These are phyloP conservation scores for Fusarium albidum DNA, from an alignment of 2,329 filamentous ascomycete species.

Conservation along the genomic window DNA sequence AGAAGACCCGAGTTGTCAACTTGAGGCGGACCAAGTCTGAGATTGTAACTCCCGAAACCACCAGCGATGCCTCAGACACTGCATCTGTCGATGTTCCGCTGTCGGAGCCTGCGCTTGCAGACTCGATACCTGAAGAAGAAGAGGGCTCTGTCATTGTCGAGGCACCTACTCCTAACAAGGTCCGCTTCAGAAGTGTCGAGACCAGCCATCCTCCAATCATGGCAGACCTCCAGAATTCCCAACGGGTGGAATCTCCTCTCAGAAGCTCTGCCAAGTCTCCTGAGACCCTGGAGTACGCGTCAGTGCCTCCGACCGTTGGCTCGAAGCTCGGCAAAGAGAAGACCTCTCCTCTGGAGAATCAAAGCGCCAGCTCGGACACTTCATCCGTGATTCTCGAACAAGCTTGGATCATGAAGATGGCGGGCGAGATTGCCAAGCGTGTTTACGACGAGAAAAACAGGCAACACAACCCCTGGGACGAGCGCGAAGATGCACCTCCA, in stretches of 20 bases:
- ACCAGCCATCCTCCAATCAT: slow-evolving; percentile 35
- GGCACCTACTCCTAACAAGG: slow-evolving; percentile 46
- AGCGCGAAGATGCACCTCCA: slow-evolving; percentile 65
- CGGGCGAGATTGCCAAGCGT: slow-evolving; percentile 85
- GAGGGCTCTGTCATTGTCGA: slow-evolving; percentile 51
- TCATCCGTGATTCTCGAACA: slow-evolving; percentile 75
- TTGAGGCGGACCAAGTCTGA: slow-evolving; percentile 70
- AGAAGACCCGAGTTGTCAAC: slow-evolving; percentile 86
- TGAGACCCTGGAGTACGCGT: slow-evolving; percentile 25
- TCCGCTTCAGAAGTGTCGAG: slow-evolving; percentile 49
- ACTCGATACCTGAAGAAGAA: slow-evolving; percentile 67
- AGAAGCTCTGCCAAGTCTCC: slow-evolving; percentile 28
- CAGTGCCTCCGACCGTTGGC: slow-evolving; percentile 25
- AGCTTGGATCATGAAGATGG: slow-evolving; percentile 93
- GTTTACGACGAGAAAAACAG: slow-evolving; percentile 86
- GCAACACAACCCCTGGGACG: slow-evolving; percentile 50
- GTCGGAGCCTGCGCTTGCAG: slow-evolving; percentile 67
- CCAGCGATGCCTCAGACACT: slow-evolving; percentile 59
- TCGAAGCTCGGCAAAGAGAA: slow-evolving; percentile 42
- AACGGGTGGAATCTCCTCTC: slow-evolving; percentile 36
- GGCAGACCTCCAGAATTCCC: slow-evolving; percentile 35
- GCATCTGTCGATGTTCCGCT: slow-evolving; percentile 65
- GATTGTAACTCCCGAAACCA: slow-evolving; percentile 60
- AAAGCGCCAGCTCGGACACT: slow-evolving; percentile 52
- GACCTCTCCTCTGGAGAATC: slow-evolving; percentile 43